Evolutionary conservation across 2,329 filamentous ascomycete species (phyloP), one percentile per base, ranked within the genome.

Genomic region (Aspergillus thermomutatus): DNA sequence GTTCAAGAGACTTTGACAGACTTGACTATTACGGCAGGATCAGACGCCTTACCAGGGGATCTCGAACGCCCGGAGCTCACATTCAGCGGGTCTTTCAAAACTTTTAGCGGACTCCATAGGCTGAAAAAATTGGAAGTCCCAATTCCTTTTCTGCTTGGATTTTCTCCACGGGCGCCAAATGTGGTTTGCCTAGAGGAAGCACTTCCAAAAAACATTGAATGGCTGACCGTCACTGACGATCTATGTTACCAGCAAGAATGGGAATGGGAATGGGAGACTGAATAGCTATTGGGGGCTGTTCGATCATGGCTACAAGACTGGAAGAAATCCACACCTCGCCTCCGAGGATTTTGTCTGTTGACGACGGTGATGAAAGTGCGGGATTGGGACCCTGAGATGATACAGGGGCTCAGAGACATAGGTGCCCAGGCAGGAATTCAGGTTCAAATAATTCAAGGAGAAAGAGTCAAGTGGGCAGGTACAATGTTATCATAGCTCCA

Each of bases 191-290:
- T 41, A 41, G 40, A 21, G 28, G 52, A 62, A 49, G 50, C 56
- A 19, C 25, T 64, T 5, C 63, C 63, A 7, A 57, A 43, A 26
- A 61, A 59, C 23, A 51, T 66, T 21, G 62, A 64, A 53, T 52
- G 10, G 41, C 49, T 65, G 3, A 48, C 52, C n/a, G 49, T 65
- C 25, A 66, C 56, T 1, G 55, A 66, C 14, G 55, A 65, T 14
- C 19, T 66, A 27, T 27, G 27, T 3, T n/a, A 56, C 5, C 57
- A 64, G 37, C 53, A 52, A 54, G n/a, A 50, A 14, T 25, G 51
- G 52, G 45, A 41, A n/a, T 61, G 51, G 48, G 57, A 52, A 27
- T 61, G 46, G 46, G 27, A 47, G n/a, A 40, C n/a, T 23, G 21
- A 19, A 23, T 43, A 49, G 17, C 34, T 59, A 23, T 6, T 62